These are phyloP conservation scores for Rosa chinensis DNA, from an alignment of 306 rosid species.

Conservation along the genomic window DNA sequence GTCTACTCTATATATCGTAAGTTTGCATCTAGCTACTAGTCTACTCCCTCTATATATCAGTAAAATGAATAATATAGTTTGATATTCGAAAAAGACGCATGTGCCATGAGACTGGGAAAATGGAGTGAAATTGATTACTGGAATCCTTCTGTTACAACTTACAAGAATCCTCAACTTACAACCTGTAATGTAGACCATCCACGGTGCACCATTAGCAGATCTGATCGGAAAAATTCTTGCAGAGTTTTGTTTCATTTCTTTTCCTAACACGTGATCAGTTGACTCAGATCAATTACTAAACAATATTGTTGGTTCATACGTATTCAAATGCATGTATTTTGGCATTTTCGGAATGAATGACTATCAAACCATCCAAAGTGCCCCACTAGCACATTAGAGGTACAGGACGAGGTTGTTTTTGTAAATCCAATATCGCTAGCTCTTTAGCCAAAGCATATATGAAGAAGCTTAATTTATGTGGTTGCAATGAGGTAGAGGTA, in stretches of 20 bases:
- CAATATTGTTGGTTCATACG: too few relatives aligned
- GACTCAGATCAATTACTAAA: neutral
- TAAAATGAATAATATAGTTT: too few relatives aligned
- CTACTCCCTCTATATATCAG: too few relatives aligned
- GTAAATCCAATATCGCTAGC: neutral
- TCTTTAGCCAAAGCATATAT: neutral
- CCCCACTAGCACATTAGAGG: neutral
- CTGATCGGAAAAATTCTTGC: neutral
- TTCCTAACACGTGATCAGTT: neutral
- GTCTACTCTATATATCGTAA: too few relatives aligned
- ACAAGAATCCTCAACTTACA: neutral
- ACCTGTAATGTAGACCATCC: neutral
- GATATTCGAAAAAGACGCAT: neutral
- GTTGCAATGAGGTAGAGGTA: neutral
- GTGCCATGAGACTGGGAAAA: neutral
- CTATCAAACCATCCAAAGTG: neutral
- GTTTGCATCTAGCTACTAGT: too few relatives aligned
- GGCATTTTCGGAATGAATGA: too few relatives aligned
- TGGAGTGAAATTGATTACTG: neutral
- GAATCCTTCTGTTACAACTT: too few relatives aligned
- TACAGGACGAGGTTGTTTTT: neutral
- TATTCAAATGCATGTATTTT: too few relatives aligned
- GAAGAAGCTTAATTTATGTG: neutral
- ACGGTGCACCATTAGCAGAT: neutral
- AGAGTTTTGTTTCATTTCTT: too few relatives aligned